Conservation (phyloP, 2,329 filamentous ascomycete species). For the Fusarium chuoi region DNA sequence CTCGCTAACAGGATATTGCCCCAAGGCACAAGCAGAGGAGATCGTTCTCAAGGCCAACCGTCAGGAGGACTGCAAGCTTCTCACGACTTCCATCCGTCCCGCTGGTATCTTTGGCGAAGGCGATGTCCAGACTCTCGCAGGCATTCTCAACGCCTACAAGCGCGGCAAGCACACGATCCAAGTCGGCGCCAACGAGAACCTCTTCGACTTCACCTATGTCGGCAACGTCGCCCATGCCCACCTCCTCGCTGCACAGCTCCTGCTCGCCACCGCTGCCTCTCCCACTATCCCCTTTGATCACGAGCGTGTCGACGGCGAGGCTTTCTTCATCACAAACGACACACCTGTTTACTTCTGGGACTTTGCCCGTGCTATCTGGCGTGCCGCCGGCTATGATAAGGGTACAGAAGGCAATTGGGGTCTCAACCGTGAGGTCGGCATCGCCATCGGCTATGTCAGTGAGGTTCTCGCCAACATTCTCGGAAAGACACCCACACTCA, state of each 20-base stretch:
- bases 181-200: conserved; percentile 75
- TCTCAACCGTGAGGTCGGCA: conserved; percentile 62
- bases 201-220: conserved; percentile 74
- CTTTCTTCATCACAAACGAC: conserved; percentile 92
- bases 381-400: conserved; percentile 62
- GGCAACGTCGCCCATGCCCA: conserved; percentile 79
- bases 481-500: conserved; percentile 66
- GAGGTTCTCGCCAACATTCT: conserved; percentile 63
- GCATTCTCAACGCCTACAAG: conserved; percentile 77
- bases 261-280: conserved; percentile 70
- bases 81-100: conserved; percentile 85
- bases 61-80: conserved; percentile 64
- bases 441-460: conserved; percentile 62
- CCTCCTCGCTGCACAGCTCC: conserved; percentile 79
- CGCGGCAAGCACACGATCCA: conserved; percentile 79
- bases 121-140: conserved; percentile 79
- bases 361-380: conserved; percentile 83
- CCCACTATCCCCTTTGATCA: conserved; percentile 72
- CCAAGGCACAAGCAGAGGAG: conserved; percentile 79
- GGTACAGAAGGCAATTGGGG: conserved; percentile 66
- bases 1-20: background rate
- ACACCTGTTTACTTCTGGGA: conserved; percentile 92
- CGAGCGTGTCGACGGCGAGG: conserved; percentile 83
- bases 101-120: conserved; percentile 92
- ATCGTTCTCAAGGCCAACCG: conserved; percentile 82